Conservation (phyloP, 2,329 filamentous ascomycete species). For the Aspergillus sp. region DNA sequence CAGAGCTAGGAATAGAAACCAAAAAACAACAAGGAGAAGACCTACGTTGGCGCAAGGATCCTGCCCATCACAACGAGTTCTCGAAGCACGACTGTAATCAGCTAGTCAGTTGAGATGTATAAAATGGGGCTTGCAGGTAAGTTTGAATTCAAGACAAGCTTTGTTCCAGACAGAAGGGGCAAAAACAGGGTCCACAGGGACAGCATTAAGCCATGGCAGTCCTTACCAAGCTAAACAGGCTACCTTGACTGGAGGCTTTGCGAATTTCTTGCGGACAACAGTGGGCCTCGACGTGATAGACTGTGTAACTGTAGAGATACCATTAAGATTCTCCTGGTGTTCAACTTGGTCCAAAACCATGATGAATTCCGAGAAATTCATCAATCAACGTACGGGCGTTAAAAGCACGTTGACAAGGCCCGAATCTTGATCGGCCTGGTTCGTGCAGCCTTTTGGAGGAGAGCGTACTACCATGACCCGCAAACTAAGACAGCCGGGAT, state of each 20-base stretch:
- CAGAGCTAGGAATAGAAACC: neutral
- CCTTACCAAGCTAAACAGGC: constrained; percentile 45
- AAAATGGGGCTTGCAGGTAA: constrained; percentile 1
- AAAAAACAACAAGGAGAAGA: constrained; percentile 11
- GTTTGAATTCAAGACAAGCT: constrained; percentile 9
- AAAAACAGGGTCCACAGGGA: neutral
- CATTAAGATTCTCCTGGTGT: constrained; percentile 14
- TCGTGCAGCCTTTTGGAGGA: constrained; percentile 7
- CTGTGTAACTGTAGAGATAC: constrained; percentile 21
- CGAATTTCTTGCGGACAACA: constrained; percentile 43
- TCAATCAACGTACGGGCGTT: neutral
- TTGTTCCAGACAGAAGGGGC: neutral
- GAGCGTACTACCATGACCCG: constrained; percentile 13
- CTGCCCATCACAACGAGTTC: constrained; percentile 46
- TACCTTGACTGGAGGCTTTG: constrained; percentile 47
- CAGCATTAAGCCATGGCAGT: constrained; percentile 1
- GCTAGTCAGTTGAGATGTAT: constrained; percentile 8
- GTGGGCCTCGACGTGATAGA: constrained; percentile 27
- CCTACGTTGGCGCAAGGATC: constrained; percentile 45
- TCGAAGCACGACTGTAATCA: constrained; percentile 38
- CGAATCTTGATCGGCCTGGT: neutral
- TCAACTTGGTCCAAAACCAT: constrained; percentile 26
- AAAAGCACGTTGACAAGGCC: constrained; percentile 1
- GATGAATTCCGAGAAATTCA: constrained; percentile 5
- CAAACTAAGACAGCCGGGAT: constrained; percentile 5